These are phyloP conservation scores for Tetrapisispora phaffii DNA, from an alignment of 805 yeast species.

Conservation along the genomic window DNA sequence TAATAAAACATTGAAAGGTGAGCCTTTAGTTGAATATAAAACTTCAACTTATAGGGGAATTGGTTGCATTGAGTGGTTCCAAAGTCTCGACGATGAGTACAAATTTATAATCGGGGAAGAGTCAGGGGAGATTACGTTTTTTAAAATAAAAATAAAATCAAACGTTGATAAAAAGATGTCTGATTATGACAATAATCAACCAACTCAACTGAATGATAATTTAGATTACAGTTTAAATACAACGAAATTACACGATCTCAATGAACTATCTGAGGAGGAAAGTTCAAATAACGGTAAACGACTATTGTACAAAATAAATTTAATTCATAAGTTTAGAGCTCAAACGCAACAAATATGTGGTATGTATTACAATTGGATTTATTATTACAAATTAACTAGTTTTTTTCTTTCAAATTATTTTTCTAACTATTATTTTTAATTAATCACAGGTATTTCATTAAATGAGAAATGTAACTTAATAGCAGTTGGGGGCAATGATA, in stretches of 20 bases:
- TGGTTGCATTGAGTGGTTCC: slow-evolving; percentile 53
- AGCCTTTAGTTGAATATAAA: slow-evolving; percentile 15
- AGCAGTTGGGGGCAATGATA: slow-evolving; percentile 82
- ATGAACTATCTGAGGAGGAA: not conserved
- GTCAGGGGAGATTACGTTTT: slow-evolving; percentile 44
- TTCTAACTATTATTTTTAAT: not conserved
- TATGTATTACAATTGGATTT: slow-evolving; percentile 9
- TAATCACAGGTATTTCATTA: slow-evolving; percentile 44
- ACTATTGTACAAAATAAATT: slow-evolving; percentile 6
- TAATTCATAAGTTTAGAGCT: slow-evolving; percentile 31
- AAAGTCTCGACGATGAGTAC: slow-evolving; percentile 5
- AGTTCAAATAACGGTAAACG: slow-evolving; percentile 4
- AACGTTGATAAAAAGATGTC: not conserved
- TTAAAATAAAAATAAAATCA: slow-evolving; percentile 23
- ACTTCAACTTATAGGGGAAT: slow-evolving; percentile 34
- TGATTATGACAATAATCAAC: not conserved
- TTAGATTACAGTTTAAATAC: not conserved
- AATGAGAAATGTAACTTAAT: slow-evolving; percentile 44
- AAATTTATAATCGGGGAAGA: slow-evolving; percentile 58
- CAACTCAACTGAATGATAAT: not conserved
- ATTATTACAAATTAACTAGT: too few relatives aligned
- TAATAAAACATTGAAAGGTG: slow-evolving; percentile 3
- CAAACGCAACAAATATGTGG: slow-evolving; percentile 58
- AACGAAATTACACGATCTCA: not conserved
- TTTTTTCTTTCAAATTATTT: slow-evolving; percentile 5